Evolutionary conservation across 371 early-diverging fungal genomes (phyloP).

Genomic region (Mortierella sp.): DNA sequence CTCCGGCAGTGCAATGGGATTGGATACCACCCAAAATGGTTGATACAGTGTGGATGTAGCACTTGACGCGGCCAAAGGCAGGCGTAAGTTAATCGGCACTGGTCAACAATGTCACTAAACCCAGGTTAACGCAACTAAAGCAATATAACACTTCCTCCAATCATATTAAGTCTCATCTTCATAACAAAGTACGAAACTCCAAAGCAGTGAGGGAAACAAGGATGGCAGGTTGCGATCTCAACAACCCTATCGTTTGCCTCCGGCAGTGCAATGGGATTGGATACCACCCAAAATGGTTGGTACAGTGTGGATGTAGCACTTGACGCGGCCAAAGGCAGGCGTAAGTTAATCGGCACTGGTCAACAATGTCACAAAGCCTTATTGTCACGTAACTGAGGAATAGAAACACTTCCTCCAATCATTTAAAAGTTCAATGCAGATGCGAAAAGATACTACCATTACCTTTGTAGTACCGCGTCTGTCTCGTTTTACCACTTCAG

Average conservation of each 20-base stretch:
- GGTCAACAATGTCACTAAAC: slow-evolving; percentile 1
- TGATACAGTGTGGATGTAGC: neutral
- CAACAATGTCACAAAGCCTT: neutral
- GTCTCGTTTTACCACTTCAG: no score
- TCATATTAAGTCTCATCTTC: neutral
- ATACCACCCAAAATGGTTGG: neutral
- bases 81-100: neutral
- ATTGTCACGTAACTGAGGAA: no score
- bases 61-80: neutral
- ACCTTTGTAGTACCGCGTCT: no score
- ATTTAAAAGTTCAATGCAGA: neutral
- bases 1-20: neutral
- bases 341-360: neutral
- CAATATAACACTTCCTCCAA: neutral
- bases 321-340: neutral
- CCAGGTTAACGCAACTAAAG: neutral
- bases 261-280: neutral
- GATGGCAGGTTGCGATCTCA: neutral
- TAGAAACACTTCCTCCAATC: neutral
- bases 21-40: neutral
- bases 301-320: neutral
- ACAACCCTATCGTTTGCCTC: neutral
- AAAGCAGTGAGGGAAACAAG: neutral
- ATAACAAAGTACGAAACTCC: neutral
- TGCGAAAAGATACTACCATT: no score